phyloP scores from a whole-genome alignment of 1,284 basidiomycete species.

The Irpex lacteus region DNA sequence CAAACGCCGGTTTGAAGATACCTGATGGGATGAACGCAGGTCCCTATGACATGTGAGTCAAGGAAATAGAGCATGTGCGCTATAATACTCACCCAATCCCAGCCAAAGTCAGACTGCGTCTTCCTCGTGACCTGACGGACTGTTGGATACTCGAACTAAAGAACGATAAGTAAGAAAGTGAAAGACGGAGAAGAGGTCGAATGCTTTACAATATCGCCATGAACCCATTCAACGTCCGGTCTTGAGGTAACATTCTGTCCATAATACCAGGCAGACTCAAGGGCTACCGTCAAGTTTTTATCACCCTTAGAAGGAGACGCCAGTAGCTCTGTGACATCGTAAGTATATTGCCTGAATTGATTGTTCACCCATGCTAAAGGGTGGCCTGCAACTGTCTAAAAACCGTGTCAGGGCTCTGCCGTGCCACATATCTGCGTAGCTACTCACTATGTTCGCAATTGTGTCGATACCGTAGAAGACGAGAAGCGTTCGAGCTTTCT shows the following conservation, averaged over 20 bases:
- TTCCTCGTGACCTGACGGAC: conserved; percentile 51
- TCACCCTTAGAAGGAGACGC: conserved; percentile 27
- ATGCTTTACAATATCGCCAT: conserved; percentile 22
- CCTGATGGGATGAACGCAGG: conserved; percentile 57
- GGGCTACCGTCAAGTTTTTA: conserved; percentile 46
- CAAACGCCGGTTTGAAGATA: conserved; percentile 51
- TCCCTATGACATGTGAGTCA: conserved; percentile 32
- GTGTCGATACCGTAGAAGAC: conserved; percentile 62
- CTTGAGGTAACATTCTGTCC: conserved; percentile 49
- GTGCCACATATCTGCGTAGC: background rate
- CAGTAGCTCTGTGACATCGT: conserved; percentile 46
- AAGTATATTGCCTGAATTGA: conserved; percentile 54
- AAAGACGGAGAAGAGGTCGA: background rate
- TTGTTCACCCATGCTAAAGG: conserved; percentile 58
- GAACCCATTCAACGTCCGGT: conserved; percentile 45
- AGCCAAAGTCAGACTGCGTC: conserved; percentile 54
- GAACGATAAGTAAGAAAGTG: background rate
- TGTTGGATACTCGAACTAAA: conserved; percentile 49
- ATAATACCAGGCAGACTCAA: conserved; percentile 54
- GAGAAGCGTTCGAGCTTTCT: conserved; percentile 38
- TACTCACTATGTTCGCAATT: conserved; percentile 47
- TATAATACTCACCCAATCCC: conserved; percentile 48
- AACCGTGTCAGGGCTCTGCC: background rate
- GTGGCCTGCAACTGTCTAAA: conserved; percentile 47
- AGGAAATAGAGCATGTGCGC: background rate